phyloP scores from a whole-genome alignment of 140 eudicot genomes.

The Anethum foeniculum region DNA sequence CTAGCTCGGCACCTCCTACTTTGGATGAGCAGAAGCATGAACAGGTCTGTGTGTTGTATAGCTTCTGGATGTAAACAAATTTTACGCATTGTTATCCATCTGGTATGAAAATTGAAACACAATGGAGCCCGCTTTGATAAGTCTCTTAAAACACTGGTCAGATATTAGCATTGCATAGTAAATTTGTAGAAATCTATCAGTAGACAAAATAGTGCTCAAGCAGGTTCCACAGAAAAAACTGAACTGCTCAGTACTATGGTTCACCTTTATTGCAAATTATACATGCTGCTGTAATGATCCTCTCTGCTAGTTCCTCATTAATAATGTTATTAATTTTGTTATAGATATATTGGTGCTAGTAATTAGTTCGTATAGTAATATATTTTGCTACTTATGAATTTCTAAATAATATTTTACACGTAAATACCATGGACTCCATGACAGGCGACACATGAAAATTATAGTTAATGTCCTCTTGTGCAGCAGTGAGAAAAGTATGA shows the following conservation, averaged over 20 bases:
- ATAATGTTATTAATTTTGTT: not conserved
- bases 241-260: not conserved
- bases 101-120: not conserved
- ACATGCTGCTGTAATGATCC: not conserved
- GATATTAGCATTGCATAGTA: not conserved
- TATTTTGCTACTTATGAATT: not conserved
- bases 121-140: not conserved
- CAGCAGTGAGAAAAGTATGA: not conserved
- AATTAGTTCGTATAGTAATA: not conserved
- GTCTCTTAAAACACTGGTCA: not conserved
- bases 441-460: not conserved
- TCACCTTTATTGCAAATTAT: not conserved
- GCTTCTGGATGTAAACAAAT: not conserved
- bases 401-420: too few species aligned
- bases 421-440: too few species aligned
- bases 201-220: not conserved
- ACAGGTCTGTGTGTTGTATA: constrained; percentile 43
- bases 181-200: not conserved
- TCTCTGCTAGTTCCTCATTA: not conserved
- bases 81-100: not conserved
- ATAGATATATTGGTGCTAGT: not conserved
- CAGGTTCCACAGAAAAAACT: not conserved
- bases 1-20: constrained; percentile 94
- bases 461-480: not conserved
- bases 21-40: constrained; percentile 78